Conservation (phyloP, 2,329 filamentous ascomycete species). For the Fusarium ramigenum region DNA sequence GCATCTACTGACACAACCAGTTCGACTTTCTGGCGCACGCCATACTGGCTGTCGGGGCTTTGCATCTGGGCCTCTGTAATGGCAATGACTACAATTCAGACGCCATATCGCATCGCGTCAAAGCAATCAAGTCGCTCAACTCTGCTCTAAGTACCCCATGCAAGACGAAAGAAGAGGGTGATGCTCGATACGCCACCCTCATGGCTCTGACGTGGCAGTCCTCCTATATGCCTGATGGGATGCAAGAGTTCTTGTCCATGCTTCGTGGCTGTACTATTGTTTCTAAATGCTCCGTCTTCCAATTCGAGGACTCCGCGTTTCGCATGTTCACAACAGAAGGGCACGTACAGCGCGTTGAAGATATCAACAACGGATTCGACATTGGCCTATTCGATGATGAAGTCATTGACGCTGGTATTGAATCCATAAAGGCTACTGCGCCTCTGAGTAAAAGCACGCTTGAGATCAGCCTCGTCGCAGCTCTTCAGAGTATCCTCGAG, state of each 20-base stretch:
- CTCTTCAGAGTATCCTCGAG: background rate
- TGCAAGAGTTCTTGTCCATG: background rate
- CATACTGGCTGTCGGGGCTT: background rate
- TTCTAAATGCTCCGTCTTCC: background rate
- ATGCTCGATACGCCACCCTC: background rate
- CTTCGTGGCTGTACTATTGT: background rate
- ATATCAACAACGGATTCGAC: background rate
- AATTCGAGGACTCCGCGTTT: background rate
- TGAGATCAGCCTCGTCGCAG: rapidly evolving
- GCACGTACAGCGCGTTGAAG: background rate
- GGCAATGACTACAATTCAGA: background rate
- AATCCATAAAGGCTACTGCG: background rate
- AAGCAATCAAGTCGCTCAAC: background rate
- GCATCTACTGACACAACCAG: rapidly evolving
- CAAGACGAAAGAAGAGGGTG: background rate
- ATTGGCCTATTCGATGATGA: rapidly evolving
- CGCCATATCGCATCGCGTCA: background rate
- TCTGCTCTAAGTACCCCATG: background rate
- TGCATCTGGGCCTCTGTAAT: background rate
- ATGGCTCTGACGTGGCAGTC: background rate
- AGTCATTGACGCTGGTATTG: background rate
- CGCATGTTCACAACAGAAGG: background rate
- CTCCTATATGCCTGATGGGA: background rate
- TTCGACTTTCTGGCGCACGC: background rate
- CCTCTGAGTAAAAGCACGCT: background rate